Evolutionary conservation across 495 filamentous ascomycete genomes (phyloP).

Genomic region (Penicillium paradoxum): DNA sequence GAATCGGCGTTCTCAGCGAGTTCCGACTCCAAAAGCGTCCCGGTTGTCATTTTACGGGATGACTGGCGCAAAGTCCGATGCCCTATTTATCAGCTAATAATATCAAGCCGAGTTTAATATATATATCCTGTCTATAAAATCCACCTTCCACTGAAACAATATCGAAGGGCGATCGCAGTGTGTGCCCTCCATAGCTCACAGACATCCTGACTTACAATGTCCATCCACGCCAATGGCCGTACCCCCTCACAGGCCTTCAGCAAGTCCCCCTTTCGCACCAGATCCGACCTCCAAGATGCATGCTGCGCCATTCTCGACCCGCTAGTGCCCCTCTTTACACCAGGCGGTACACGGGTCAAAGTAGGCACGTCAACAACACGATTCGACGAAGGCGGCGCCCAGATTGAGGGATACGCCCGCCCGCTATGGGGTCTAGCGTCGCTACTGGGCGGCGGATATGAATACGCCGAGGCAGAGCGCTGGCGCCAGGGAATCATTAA

Average conservation of each 20-base stretch:
- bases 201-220: conserved; percentile 17
- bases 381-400: conserved; percentile 70
- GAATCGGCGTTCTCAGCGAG: conserved; percentile 5
- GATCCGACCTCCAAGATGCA: conserved; percentile 53
- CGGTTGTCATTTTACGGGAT: not conserved
- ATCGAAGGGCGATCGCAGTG: not conserved
- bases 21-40: not conserved
- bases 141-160: not conserved
- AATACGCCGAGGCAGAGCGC: conserved; percentile 55
- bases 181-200: not conserved
- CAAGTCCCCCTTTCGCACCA: conserved; percentile 31
- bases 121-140: not conserved
- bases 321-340: conserved; percentile 59
- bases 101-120: not conserved
- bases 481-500: conserved; percentile 64
- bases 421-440: conserved; percentile 72
- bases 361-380: conserved; percentile 61
- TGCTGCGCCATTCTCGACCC: conserved; percentile 58
- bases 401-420: conserved; percentile 70
- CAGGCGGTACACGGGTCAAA: conserved; percentile 51
- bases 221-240: conserved; percentile 28
- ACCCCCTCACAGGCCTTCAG: conserved; percentile 29
- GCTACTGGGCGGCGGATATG: conserved; percentile 58
- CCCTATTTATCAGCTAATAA: not conserved
- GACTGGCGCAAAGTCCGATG: not conserved